Evolutionary conservation across 176 grass and related monocot species (phyloP), one percentile per base, ranked within the genome.

Genomic region (Saccharum spontaneum): DNA sequence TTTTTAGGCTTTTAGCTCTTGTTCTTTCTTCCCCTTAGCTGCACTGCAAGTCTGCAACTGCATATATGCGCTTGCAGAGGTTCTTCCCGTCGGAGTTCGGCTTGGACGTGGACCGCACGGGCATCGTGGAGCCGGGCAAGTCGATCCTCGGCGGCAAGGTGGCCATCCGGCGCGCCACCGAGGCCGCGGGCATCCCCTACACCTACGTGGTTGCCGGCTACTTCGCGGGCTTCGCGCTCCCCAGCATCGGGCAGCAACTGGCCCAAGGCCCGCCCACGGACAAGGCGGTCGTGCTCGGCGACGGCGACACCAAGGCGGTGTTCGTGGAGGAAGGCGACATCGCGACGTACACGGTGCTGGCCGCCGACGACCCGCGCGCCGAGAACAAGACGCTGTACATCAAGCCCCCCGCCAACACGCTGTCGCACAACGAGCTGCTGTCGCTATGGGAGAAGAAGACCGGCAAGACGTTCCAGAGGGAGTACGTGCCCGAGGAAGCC

Each of bases 381-480:
- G 46, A 40, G 87, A 92, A 92, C 81, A 92, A 83, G 89, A 73
- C 40, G 26, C 4, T 94, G 78, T 67, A 85, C 75, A 15, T 92
- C 6, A 80, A 0, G 66, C 87, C 84, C 12, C 55, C 87, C 20
- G 87, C 77, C 28, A 92, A 92, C 79, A 80, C 82, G 24, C 0
- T 94, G 49, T 82, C 92, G 46, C 82, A 86, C 31, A 89, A 94
- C 10, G 77, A 94, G 81, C 69, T 94, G 45, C 84, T 92, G 38
- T 6, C 81, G 8, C 49, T 94, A 0, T 94, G 90, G 82, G 92
- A 94, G 90, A 52, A 68, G 62, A 92, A 91, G 86, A 62, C 81
- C 12, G 90, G 92, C 9, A 92, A 80, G 84, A 73, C 55, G 69
- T 68, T 94, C 18, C 26, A 77, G 85, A 48, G 92, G 73, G 86